These are phyloP conservation scores for Cornus kousa DNA, from an alignment of 148 eudicot species.

Conservation along the genomic window DNA sequence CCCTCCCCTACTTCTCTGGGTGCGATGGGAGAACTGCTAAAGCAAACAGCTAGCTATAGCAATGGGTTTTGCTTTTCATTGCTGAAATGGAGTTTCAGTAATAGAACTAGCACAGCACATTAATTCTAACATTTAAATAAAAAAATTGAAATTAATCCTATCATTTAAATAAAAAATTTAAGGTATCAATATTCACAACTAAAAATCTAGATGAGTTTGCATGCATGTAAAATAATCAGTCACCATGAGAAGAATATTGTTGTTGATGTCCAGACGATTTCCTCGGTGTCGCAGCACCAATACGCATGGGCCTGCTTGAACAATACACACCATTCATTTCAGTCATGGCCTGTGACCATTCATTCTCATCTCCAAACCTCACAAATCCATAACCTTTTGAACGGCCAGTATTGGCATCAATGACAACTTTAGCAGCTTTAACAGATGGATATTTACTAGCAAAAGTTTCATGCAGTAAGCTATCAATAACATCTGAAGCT, in stretches of 20 bases:
- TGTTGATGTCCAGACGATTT: constrained; percentile 88
- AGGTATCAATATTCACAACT: neutral
- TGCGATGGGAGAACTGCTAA: neutral
- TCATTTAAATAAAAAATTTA: too few relatives aligned
- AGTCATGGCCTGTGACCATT: constrained; percentile 83
- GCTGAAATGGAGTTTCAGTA: neutral
- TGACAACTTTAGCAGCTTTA: constrained; percentile 96
- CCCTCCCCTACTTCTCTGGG: neutral
- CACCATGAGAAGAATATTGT: constrained; percentile 44
- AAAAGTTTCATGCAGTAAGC: constrained; percentile 73
- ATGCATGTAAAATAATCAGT: neutral
- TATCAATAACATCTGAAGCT: constrained; percentile 94
- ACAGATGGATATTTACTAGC: constrained; percentile 79
- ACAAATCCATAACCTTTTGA: constrained; percentile 98
- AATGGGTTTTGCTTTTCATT: neutral
- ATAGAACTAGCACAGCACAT: neutral
- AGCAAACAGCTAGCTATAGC: neutral
- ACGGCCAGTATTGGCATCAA: constrained; percentile 85
- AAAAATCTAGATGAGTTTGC: neutral
- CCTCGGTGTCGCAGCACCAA: constrained; percentile 93
- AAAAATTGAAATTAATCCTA: too few relatives aligned
- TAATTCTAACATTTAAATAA: neutral
- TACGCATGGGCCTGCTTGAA: constrained; percentile 91
- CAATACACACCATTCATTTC: constrained; percentile 94
- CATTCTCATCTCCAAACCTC: constrained; percentile 92